Evolutionary conservation across 1,284 basidiomycete genomes (phyloP), one percentile per base, ranked within the genome.

Genomic region (Pyrrhoderma lamaoense): DNA sequence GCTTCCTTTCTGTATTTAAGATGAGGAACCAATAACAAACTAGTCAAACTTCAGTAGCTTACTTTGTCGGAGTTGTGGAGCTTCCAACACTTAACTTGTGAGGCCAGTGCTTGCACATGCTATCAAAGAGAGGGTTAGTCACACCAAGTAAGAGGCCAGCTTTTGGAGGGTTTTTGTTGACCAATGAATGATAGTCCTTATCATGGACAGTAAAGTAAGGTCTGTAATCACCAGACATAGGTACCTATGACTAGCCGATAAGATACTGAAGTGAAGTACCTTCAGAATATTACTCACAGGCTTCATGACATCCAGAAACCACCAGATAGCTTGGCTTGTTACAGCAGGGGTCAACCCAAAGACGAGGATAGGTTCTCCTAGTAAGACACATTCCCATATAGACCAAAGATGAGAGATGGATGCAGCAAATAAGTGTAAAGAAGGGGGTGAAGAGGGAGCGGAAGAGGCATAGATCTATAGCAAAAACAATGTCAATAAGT

Each of bases 121-220:
- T 86, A 56, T 89, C 83, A 58, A 98, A 92, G 62, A 95, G 89
- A 0, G 95, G 95, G 61, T 98, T 99, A 7, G 95, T 98, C 1
- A 94, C 91, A 8, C 95, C 93, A 0, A 98, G 69, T 1, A 98
- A 64, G 0, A 92, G 70, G 0, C 94, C 95, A 0, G 87, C 71
- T 60, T 86, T 85, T 0, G 95, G 94, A 56, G 90, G 82, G 42
- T 88, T 80, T 56, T 85, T 82, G 62, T 90, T 91, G 27, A 95
- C 83, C 3, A 97, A 65, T 0, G 76, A 62, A 0, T 76, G 63
- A 59, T 92, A 86, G 59, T 97, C 93, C 37, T 78, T 79, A 61
- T 98, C 95, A 64, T 97, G 94, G 55, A 98, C 93, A 14, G 93
- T 96, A 59, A 98, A 89, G 65, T 95, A 98, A 0, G 94, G 95